A percentile compares a stretch with the other conserved stretches of the same genome.
phyloP scores from a whole-genome alignment of 257 asterid genomes.

The Scutellaria minor region DNA sequence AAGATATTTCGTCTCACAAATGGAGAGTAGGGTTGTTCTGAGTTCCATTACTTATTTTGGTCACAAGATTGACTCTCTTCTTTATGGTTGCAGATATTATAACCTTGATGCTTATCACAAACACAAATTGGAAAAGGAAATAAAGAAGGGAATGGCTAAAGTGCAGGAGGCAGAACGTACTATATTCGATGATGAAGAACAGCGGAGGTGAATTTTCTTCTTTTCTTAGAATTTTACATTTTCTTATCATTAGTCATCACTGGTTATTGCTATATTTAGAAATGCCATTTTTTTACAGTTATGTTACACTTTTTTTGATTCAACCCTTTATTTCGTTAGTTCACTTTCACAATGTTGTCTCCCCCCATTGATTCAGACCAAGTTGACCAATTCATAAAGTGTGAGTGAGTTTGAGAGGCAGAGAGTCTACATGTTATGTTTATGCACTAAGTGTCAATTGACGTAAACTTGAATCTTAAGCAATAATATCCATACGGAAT shows the following conservation, averaged over 20 bases:
- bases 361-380: background rate
- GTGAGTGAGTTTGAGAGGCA: background rate
- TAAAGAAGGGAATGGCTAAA: conserved; percentile 64
- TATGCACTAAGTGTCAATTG: background rate
- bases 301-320: background rate
- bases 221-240: conserved; percentile 11
- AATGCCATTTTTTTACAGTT: background rate
- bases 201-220: conserved; percentile 61
- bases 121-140: conserved; percentile 70
- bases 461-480: background rate
- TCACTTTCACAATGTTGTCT: background rate
- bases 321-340: conserved; percentile 6
- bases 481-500: background rate
- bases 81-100: conserved; percentile 68
- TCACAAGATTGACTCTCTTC: conserved; percentile 23
- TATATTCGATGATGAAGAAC: conserved; percentile 88
- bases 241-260: conserved; percentile 19
- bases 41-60: conserved; percentile 17
- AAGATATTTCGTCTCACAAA: conserved; percentile 14
- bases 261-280: conserved; percentile 12
- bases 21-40: conserved; percentile 12
- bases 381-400: background rate
- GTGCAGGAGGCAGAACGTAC: conserved; percentile 70
- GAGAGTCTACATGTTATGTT: background rate
- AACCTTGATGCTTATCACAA: conserved; percentile 76